phyloP scores from a whole-genome alignment of 2,329 filamentous ascomycete species.

The Aspergillus brunneoviolaceus region DNA sequence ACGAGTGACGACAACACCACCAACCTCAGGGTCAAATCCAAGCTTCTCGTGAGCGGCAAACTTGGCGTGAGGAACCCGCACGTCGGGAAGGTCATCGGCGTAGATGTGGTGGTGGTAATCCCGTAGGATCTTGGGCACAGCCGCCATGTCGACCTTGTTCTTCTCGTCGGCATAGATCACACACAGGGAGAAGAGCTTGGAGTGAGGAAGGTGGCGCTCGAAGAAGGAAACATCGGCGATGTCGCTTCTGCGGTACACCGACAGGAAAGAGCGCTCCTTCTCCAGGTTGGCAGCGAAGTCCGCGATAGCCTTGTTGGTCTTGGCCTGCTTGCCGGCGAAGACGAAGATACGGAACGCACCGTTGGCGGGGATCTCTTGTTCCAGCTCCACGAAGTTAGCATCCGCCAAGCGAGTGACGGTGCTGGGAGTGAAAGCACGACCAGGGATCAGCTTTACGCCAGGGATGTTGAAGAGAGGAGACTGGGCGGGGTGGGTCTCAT shows the following conservation, averaged over 20 bases:
- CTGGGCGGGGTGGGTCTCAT: conserved; percentile 66
- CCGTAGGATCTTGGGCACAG: conserved; percentile 68
- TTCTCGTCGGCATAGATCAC: conserved; percentile 70
- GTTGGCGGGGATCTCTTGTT: conserved; percentile 86
- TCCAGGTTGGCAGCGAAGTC: conserved; percentile 68
- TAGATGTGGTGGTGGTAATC: conserved; percentile 82
- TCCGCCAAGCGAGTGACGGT: conserved; percentile 85
- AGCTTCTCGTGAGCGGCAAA: conserved; percentile 84
- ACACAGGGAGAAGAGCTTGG: conserved; percentile 74
- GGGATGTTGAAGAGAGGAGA: conserved; percentile 68
- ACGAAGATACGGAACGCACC: conserved; percentile 84
- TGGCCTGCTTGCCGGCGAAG: conserved; percentile 69
- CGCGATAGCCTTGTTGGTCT: conserved; percentile 61
- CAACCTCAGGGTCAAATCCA: conserved; percentile 70
- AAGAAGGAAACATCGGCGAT: conserved; percentile 66
- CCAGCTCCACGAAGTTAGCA: conserved; percentile 84
- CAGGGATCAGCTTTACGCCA: conserved; percentile 66
- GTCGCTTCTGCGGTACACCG: conserved; percentile 63
- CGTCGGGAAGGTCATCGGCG: conserved; percentile 77
- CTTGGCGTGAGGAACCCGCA: conserved; percentile 65
- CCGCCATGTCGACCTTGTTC: conserved; percentile 68
- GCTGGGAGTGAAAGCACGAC: conserved; percentile 72
- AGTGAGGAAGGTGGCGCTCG: conserved; percentile 82
- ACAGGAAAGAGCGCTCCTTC: conserved; percentile 70
- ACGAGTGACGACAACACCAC: conserved; percentile 78